Evolutionary conservation across 2,329 filamentous ascomycete genomes (phyloP).

Genomic region (Gaeumannomyces sp.): DNA sequence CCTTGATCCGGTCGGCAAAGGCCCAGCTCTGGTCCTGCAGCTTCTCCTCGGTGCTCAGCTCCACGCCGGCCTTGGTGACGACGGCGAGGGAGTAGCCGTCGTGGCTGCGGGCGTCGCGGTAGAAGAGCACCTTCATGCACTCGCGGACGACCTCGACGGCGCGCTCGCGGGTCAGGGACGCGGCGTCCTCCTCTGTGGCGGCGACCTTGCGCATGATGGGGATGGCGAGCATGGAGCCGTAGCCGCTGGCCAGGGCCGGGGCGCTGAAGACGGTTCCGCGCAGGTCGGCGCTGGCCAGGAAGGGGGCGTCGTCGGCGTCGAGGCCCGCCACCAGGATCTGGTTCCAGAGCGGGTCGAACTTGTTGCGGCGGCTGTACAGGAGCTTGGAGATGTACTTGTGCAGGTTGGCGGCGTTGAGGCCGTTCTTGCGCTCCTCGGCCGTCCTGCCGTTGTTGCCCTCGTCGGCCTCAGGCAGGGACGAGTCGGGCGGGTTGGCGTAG

Average conservation of each 20-base stretch:
- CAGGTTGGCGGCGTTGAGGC: conserved; percentile 83
- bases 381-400: conserved; percentile 96
- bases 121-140: conserved; percentile 98
- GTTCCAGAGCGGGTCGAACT: conserved; percentile 98
- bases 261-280: conserved; percentile 87
- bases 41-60: conserved; percentile 77
- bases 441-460: conserved; percentile 23
- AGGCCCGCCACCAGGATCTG: conserved; percentile 86
- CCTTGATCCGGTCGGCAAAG: conserved; percentile 90
- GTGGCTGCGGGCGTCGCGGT: conserved; percentile 88
- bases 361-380: conserved; percentile 87
- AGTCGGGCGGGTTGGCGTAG: conserved; percentile 51
- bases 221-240: conserved; percentile 86
- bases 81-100: conserved; percentile 89
- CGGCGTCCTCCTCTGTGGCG: conserved; percentile 74
- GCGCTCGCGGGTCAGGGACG: conserved; percentile 66
- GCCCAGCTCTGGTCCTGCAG: conserved; percentile 96
- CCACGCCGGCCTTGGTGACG: conserved; percentile 81
- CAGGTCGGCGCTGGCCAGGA: conserved; percentile 86
- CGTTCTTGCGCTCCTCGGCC: conserved; percentile 27
- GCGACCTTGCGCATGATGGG: conserved; percentile 81
- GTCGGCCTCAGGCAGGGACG: conserved; percentile 26
- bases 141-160: conserved; percentile 79
- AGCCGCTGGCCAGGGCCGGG: conserved; percentile 87
- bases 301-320: conserved; percentile 72